Conservation (phyloP, 2,329 filamentous ascomycete species). For the Colletotrichum cordylinicola region DNA sequence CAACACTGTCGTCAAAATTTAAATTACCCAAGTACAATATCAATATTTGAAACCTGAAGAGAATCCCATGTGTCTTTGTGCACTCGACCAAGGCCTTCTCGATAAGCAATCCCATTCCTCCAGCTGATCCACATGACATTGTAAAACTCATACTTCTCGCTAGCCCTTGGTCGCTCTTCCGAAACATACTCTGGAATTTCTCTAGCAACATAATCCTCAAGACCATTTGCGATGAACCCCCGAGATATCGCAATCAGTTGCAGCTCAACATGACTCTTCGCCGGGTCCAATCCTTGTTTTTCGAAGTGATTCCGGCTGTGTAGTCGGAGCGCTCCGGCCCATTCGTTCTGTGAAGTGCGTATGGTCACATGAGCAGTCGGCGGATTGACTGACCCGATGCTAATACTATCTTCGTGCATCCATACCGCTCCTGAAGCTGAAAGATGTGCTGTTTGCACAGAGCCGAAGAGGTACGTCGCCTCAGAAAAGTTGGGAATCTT, state of each 20-base stretch:
- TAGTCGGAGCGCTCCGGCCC: neutral
- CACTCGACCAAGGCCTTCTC: neutral
- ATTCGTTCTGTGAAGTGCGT: neutral
- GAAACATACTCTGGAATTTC: neutral
- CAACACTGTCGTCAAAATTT: neutral
- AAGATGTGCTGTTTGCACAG: neutral
- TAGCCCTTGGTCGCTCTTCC: neutral
- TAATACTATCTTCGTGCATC: neutral
- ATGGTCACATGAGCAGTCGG: neutral
- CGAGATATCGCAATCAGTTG: neutral
- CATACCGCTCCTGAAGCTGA: neutral
- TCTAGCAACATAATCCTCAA: neutral
- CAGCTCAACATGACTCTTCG: neutral
- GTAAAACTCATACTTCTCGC: neutral
- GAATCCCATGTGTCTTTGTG: neutral
- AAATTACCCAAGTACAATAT: neutral
- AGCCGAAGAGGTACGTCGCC: neutral
- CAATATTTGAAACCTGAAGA: neutral
- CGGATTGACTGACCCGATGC: neutral
- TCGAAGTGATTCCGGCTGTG: neutral
- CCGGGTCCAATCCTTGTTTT: neutral
- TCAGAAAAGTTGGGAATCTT: neutral
- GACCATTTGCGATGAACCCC: neutral
- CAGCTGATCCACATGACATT: neutral
- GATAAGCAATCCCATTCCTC: neutral